Evolutionary conservation across 768 basidiomycete species (phyloP), one percentile per base, ranked within the genome.

Genomic region (Lactarius evosmus): DNA sequence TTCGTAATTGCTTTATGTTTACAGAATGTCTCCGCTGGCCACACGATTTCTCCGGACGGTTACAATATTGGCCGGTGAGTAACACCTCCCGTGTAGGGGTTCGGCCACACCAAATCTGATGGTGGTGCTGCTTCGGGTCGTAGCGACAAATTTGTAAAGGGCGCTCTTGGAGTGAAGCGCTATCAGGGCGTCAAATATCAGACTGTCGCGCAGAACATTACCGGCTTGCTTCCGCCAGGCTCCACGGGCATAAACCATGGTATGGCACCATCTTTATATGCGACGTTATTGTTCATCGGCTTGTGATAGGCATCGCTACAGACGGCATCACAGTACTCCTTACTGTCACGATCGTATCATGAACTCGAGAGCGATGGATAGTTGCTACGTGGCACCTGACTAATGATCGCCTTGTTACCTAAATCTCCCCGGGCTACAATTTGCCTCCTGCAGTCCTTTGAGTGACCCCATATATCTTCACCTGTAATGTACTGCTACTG

Each of bases 221-320:
- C 80, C 2, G 84, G 84, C 6, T 75, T 89, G 29, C 77, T 88
- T 63, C 69, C 80, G 3, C 66, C 82, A 6, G 87, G 87, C 5
- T 73, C 76, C 29, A 54, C 70, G 0, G 83, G 85, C 3, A 67
- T 84, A n/a, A 83, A 85, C 61, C 82, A 83, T 36, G 81, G 83
- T 84, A 19, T n/a, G 46, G 16, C 22, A 1, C 17, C 22, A 36
- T 29, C 22, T 34, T 25, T 44, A 25, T 19, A 1, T 3, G 16
- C 19, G 56, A 32, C 30, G 14, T 29, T 7, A 22, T 11, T 34
- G 7, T 41, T 58, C 4, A 57, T 16, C 22, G 17, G 27, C 33
- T 4, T 34, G 33, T 4, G 17, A 32, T 30, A 69, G 68, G 62
- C 12, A 69, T 69, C 16, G 25, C 62, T 7, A 59, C 19, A 7